Conservation (phyloP, 2,329 filamentous ascomycete genomes). For the Coniochaeta sp. region DNA sequence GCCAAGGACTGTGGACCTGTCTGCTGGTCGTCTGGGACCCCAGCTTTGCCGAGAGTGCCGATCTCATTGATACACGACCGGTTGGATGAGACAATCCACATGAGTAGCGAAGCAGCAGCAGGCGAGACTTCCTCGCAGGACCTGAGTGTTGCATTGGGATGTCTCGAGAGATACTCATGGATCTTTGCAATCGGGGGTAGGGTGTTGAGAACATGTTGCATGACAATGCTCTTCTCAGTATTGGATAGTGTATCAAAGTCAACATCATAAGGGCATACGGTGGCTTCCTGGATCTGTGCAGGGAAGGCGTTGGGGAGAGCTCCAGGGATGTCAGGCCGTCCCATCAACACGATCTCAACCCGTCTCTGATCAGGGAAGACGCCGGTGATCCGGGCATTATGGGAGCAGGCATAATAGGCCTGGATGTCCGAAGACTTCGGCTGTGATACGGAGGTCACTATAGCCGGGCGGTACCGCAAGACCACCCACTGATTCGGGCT, state of each 20-base stretch:
- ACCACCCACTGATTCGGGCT: background rate
- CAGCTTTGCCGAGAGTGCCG: background rate
- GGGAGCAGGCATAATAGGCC: background rate
- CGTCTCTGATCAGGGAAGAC: background rate
- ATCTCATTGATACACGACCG: slow-evolving; percentile 67
- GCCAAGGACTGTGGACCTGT: no score
- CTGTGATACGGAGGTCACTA: background rate
- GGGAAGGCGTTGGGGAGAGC: background rate
- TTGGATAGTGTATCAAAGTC: slow-evolving; percentile 49
- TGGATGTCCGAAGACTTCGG: background rate
- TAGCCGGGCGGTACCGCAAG: background rate
- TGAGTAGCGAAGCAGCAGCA: slow-evolving; percentile 59
- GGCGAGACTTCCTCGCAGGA: slow-evolving; percentile 49
- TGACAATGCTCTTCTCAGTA: slow-evolving; percentile 38
- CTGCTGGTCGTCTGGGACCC: background rate
- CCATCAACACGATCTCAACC: background rate
- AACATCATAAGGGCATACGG: slow-evolving; percentile 36
- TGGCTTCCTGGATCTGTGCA: slow-evolving; percentile 1
- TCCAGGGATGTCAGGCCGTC: background rate
- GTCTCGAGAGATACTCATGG: slow-evolving; percentile 35
- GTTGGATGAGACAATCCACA: slow-evolving; percentile 89
- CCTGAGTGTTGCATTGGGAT: slow-evolving; percentile 30
- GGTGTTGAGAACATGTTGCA: slow-evolving; percentile 43
- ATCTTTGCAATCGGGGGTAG: slow-evolving; percentile 57
- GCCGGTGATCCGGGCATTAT: background rate